Evolutionary conservation across 2,329 filamentous ascomycete species (phyloP), one percentile per base, ranked within the genome.

Genomic region (Macrophomina phaseolina): DNA sequence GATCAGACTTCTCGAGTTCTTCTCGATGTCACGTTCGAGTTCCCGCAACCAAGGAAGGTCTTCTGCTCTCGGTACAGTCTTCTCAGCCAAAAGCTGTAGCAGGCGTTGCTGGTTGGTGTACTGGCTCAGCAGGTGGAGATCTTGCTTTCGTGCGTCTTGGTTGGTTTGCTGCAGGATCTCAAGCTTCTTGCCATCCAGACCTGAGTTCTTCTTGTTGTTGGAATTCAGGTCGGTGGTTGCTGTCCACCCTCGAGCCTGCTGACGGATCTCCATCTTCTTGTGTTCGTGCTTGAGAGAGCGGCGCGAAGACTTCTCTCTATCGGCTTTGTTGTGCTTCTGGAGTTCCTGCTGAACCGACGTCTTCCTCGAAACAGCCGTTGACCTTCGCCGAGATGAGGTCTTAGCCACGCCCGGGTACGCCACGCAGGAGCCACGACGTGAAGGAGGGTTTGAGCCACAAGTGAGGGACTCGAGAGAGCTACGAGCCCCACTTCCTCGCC

Each of bases 181-280:
- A 38, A 62, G 46, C 56, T 66, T 66, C 65, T 66, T 66, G 36
- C 55, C 55, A 16, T 62, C 51, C 46, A 66, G 49, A 11, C 65
- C 65, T 2, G 55, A 62, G 28, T 66, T 66, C 28, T 62, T 66
- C 18, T 62, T 52, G 38, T 66, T 66, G 65, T 66, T 66, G 5
- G 56, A 38, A 46, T 66, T 66, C 7, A 66, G 56, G 18, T 53
- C 36, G 1, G 48, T 55, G 9, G 18, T 11, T 18, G 65, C 65
- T 9, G 12, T 28, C 56, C 55, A 66, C 2, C 65, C 65, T 9
- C 55, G 46, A 11, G 55, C 38, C 28, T 46, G 48, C 45, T 53
- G 55, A 23, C 56, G 56, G 28, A 66, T 62, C 56, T 66, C 65
- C 55, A 66, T 61, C 23, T 46, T 51, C 56, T 66, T 66, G n/a